Evolutionary conservation across 192 early-diverging fungal species (phyloP), one percentile per base, ranked within the genome.

Genomic region (Entomortierella chlamydospora): DNA sequence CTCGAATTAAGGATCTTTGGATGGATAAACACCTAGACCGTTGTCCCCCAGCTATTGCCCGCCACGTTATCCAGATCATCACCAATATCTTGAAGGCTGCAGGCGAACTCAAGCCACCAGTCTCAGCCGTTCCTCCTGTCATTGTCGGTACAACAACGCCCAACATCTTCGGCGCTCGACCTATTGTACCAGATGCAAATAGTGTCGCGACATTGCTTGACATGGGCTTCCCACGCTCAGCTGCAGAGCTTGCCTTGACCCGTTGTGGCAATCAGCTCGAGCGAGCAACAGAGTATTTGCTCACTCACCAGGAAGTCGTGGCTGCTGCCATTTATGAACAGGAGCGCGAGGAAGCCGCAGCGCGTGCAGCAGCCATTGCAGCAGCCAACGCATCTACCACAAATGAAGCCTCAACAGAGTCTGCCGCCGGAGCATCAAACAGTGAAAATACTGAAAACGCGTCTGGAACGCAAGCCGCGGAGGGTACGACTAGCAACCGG

Each of bases 141-240:
- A 25, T 63, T 0, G 50, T 71, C 23, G 28, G 42, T 22, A 12
- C 77, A 69, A 29, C 62, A 41, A 29, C 72, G 2, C 28, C 82
- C 15, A 79, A 65, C 37, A 33, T 83, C 42, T 83, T 83, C 70
- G 83, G 82, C 12, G 67, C 58, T 25, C 70, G 84, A 26, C 83
- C 83, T 3, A 57, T 86, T 25, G 83, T 87, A 29, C 85, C 93
- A 6, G 89, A 94, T 81, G 85, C 86, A 30, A 83, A 82, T 11
- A 82, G 85, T 39, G 82, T 97, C 18, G 83, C 89, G n/a, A 90
- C 90, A 47, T 83, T 98, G 17, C 74, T 91, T 17, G 91, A 94
- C 26, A 95, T 99, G 95, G 97, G 97, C 0, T 99, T 97, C 73
- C 82, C 91, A 5, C 85, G 91, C 13, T 82, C 84, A 22, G 91